Evolutionary conservation across 441 rosid species (phyloP).

Genomic region (Bocquillonia castaneifolia): DNA sequence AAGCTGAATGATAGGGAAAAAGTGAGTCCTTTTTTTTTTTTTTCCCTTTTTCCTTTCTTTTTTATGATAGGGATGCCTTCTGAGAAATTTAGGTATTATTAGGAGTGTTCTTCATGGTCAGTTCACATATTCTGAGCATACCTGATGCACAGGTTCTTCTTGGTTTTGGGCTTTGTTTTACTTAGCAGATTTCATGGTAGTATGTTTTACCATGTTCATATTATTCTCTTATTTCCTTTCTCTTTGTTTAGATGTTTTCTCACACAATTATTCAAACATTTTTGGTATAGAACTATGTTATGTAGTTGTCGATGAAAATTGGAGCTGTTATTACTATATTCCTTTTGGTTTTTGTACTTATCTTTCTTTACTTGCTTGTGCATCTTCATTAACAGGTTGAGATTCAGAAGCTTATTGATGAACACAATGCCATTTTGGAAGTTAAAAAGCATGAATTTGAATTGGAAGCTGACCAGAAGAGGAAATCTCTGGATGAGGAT

Average conservation of each 20-base stretch:
- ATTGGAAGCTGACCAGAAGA: slow-evolving; percentile 68
- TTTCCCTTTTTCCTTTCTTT: too few species aligned
- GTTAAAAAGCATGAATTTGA: slow-evolving; percentile 66
- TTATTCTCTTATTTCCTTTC: not conserved
- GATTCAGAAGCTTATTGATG: slow-evolving; percentile 67
- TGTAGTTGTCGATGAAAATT: not conserved
- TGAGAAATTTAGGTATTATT: not conserved
- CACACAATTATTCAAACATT: not conserved
- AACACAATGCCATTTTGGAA: slow-evolving; percentile 67
- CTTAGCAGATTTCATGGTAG: not conserved
- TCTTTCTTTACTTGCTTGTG: slow-evolving; percentile 20
- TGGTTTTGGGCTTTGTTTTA: not conserved
- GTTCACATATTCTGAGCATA: not conserved
- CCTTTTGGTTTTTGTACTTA: slow-evolving; percentile 4
- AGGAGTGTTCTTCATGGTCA: not conserved
- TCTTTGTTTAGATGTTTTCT: not conserved
- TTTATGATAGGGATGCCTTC: not conserved
- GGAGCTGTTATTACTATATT: not conserved
- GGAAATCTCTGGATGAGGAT: slow-evolving; percentile 64
- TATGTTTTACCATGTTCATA: too few species aligned
- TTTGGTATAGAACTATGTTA: not conserved
- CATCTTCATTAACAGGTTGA: slow-evolving; percentile 46
- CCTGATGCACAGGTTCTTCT: not conserved
- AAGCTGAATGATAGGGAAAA: slow-evolving; percentile 76
- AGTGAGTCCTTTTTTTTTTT: slow-evolving; percentile 37